Conservation (phyloP, 306 rosid species). For the Gillenia trifoliata region DNA sequence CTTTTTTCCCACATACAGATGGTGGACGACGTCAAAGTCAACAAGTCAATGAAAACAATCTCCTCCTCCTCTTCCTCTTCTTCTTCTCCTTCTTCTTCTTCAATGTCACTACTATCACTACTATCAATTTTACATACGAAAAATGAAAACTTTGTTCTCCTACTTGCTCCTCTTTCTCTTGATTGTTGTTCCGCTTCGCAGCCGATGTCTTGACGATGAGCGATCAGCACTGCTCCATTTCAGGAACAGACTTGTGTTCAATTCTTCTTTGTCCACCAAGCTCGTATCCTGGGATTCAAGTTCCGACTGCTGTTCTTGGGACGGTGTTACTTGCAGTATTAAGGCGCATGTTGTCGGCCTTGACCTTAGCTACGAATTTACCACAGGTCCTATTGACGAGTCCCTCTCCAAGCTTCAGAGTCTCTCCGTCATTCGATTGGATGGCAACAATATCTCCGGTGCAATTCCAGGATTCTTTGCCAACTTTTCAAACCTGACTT, state of each 20-base stretch:
- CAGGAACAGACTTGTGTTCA: not conserved
- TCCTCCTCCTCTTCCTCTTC: too few species aligned
- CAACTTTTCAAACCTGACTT: constrained; percentile 17
- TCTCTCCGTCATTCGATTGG: not conserved
- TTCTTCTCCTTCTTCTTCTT: too few species aligned
- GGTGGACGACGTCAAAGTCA: too few species aligned
- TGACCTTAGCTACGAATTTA: not conserved
- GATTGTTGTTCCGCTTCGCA: not conserved
- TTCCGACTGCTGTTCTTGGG: not conserved
- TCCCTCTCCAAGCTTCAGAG: not conserved
- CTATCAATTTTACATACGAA: too few species aligned
- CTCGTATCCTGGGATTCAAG: not conserved
- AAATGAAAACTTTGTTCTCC: not conserved
- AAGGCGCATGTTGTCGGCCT: not conserved
- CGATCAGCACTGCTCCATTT: not conserved
- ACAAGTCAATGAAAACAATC: too few species aligned
- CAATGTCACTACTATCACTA: too few species aligned
- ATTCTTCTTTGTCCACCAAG: not conserved
- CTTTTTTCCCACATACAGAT: too few species aligned
- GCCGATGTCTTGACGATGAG: not conserved
- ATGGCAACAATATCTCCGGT: not conserved
- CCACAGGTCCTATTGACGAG: not conserved
- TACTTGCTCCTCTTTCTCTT: not conserved
- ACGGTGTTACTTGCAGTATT: not conserved
- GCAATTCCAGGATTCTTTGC: constrained; percentile 2